Conservation (phyloP, 495 filamentous ascomycete species). For the Penicillium dipodomyicola region DNA sequence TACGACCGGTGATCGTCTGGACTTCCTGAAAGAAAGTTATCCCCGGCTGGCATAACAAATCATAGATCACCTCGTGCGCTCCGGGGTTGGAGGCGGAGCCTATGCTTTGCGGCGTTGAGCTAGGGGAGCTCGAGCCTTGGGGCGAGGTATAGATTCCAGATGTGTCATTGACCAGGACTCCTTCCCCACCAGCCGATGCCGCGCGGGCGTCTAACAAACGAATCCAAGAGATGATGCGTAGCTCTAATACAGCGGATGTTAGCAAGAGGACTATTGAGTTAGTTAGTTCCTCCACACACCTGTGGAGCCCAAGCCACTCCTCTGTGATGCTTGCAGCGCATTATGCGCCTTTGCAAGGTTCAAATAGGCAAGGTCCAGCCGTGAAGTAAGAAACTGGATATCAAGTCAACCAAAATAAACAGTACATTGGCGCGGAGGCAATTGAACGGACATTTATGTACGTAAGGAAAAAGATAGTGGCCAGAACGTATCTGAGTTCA, state of each 20-base stretch:
- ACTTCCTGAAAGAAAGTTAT: constrained; percentile 39
- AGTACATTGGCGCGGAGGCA: not conserved
- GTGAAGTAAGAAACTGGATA: not conserved
- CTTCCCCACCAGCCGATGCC: constrained; percentile 38
- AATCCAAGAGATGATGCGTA: constrained; percentile 36
- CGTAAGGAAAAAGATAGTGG: not conserved
- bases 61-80: constrained; percentile 17
- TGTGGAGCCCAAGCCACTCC: constrained; percentile 10
- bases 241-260: constrained; percentile 13
- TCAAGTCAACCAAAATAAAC: constrained; percentile 10
- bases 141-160: constrained; percentile 15
- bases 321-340: constrained; percentile 13
- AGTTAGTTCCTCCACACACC: not conserved
- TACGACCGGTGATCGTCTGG: constrained; percentile 35
- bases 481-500: constrained; percentile 1
- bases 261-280: not conserved
- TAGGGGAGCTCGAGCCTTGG: constrained; percentile 11
- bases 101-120: constrained; percentile 22
- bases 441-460: not conserved
- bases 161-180: constrained; percentile 30
- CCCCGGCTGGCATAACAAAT: constrained; percentile 35
- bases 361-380: not conserved
- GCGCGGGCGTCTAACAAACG: constrained; percentile 38
- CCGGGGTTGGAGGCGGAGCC: constrained; percentile 32
- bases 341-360: constrained; percentile 16